Base-by-base conservation (phyloP, 139 green algal genomes). In the Chlamydomonas schloesseri region DNA sequence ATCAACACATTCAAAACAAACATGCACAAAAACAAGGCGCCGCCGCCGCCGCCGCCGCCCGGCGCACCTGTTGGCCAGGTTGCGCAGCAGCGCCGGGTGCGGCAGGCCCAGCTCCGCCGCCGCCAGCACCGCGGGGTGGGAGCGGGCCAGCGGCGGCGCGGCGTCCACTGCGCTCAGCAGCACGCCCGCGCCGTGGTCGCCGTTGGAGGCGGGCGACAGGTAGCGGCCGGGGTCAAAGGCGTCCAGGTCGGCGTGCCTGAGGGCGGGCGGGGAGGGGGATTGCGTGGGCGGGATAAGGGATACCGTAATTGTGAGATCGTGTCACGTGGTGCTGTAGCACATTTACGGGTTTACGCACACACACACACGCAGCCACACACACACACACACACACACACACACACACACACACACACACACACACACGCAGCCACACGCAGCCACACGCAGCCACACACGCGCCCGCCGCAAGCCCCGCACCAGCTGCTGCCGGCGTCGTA, bases 91-190 rank as follows among this genome's bases (percentile, higher is more conserved):
- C 21, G 79, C 85, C 1, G 81, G 79, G 34, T 95, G 95, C 6
- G 88, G 88, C 3, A 98, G 71, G 29, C 95, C 95, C 46, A 95
- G 71, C 78, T 97, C 89, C 0, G 93, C 86, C 8, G 93, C 95
- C 83, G 96, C 92, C 47, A 94, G 42, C 90, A 91, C 86, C 88
- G 80, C 84, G 92, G 88, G 60, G 86, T 91, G 78, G 1, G 28
- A 46, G 3, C 42, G 18, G n/a, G 76, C 53, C 20, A 57, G 62
- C 37, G 69, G 68, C 58, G 73, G 33, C 15, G 88, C 75, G 3
- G 93, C 36, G 53, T 90, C 89, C 34, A 96, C 83, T 18, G 87
- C 90, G 2, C 86, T 75, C 60, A 97, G 79, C 31, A 90, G 62
- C 37, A 96, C 82, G 37, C 78, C 89, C 68, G 67, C 79, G 29